phyloP scores from a whole-genome alignment of 179 eudicot genomes.

The Actinidia chinensis region DNA sequence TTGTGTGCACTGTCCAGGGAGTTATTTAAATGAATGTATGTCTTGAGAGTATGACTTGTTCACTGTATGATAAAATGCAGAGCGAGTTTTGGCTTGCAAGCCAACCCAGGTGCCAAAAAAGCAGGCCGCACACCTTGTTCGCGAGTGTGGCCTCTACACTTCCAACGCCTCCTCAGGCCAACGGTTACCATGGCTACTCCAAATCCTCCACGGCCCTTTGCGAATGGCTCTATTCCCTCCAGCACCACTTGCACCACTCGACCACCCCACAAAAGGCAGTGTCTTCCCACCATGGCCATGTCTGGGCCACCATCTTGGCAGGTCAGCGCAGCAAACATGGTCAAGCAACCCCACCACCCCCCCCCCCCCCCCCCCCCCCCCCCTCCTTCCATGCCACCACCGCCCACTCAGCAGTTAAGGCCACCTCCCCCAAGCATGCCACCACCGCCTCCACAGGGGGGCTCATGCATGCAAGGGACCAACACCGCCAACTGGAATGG shows the following conservation, averaged over 20 bases:
- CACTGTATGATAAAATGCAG: conserved; percentile 36
- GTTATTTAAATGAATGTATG: conserved; percentile 1
- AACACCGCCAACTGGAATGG: conserved; percentile 53
- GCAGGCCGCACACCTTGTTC: conserved; percentile 88
- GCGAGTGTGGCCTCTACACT: conserved; percentile 87
- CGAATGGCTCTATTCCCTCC: conserved; percentile 71
- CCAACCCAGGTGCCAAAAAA: conserved; percentile 66
- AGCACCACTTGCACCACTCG: conserved; percentile 43
- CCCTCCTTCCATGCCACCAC: conserved; percentile 9
- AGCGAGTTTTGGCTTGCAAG: conserved; percentile 86
- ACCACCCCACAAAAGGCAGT: conserved; percentile 44
- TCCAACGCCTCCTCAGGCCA: conserved; percentile 45
- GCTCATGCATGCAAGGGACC: conserved; percentile 38
- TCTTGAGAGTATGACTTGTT: not conserved
- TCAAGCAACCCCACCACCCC: conserved; percentile 32
- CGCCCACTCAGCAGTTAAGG: conserved; percentile 2
- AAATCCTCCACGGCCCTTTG: conserved; percentile 60
- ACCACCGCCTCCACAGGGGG: conserved; percentile 30
- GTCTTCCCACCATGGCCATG: conserved; percentile 64
- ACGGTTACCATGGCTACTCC: conserved; percentile 55
- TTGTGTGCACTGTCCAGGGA: too few relatives aligned
- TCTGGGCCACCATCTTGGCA: conserved; percentile 50
- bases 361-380: conserved; percentile 19
- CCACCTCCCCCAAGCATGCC: conserved; percentile 17
- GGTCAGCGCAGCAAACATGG: conserved; percentile 60